phyloP scores from a whole-genome alignment of 495 filamentous ascomycete species.

The Evernia prunastri region DNA sequence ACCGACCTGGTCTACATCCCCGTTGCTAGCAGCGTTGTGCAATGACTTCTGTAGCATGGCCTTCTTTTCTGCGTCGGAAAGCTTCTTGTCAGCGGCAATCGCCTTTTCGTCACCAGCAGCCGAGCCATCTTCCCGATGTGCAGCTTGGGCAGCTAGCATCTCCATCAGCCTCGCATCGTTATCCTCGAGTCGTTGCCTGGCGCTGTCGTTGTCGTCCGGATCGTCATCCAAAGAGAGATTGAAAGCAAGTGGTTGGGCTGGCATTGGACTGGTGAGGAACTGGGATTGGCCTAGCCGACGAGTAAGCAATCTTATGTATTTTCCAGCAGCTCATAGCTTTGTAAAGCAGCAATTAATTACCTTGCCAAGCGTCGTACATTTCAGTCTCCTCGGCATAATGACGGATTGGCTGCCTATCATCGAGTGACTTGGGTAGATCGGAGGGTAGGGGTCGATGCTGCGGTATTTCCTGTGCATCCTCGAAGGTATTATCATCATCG shows the following conservation, averaged over 20 bases:
- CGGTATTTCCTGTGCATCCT: constrained; percentile 23
- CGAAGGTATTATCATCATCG: constrained; percentile 16
- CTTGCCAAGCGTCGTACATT: constrained; percentile 99
- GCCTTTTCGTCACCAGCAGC: constrained; percentile 71
- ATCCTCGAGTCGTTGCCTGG: constrained; percentile 58
- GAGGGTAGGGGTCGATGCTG: constrained; percentile 57
- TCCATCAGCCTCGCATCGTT: constrained; percentile 85
- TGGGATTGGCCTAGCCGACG: constrained; percentile 73
- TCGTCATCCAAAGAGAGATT: constrained; percentile 73
- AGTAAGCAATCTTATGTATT: not conserved
- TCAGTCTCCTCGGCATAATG: constrained; percentile 67
- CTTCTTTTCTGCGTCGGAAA: constrained; percentile 71
- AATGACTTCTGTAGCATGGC: constrained; percentile 76
- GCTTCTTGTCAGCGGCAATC: constrained; percentile 63
- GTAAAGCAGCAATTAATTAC: constrained; percentile 40
- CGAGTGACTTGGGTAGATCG: constrained; percentile 84
- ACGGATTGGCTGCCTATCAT: constrained; percentile 70
- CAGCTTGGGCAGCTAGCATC: constrained; percentile 92
- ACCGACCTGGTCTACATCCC: constrained; percentile 73
- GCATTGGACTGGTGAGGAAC: constrained; percentile 78
- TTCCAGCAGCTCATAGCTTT: not conserved
- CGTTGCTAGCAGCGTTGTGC: constrained; percentile 96
- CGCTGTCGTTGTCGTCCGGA: constrained; percentile 57
- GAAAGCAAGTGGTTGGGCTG: constrained; percentile 76
- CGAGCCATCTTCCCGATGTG: constrained; percentile 64